A percentile compares a stretch with the other conserved stretches of the same genome.
These are phyloP conservation scores for Suillus hirtellus DNA, from an alignment of 768 basidiomycete genomes.

Conservation along the genomic window DNA sequence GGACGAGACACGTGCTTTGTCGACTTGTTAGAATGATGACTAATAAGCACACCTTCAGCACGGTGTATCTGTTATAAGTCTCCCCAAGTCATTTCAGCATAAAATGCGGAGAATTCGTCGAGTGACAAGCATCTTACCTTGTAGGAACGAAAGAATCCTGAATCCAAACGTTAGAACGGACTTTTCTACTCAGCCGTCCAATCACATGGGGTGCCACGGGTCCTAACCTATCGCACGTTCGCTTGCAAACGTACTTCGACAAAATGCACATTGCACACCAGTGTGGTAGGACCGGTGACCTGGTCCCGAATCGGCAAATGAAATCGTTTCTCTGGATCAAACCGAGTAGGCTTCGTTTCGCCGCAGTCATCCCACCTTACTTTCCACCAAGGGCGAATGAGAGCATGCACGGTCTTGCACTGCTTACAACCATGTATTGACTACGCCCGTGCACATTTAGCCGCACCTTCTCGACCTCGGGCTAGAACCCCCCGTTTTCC, in stretches of 20 bases:
- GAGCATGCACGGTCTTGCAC: conserved; percentile 24
- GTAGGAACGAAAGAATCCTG: conserved; percentile 16
- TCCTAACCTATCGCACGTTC: conserved; percentile 38
- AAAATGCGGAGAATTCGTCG: conserved; percentile 3
- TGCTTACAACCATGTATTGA: conserved; percentile 17
- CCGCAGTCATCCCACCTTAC: conserved; percentile 3
- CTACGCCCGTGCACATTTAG: conserved; percentile 4
- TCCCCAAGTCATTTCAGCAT: neutral
- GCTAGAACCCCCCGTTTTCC: conserved; percentile 21
- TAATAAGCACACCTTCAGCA: conserved; percentile 29
- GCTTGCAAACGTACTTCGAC: conserved; percentile 22
- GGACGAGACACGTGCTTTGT: conserved; percentile 35
- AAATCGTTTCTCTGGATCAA: conserved; percentile 1
- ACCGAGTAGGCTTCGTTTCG: neutral
- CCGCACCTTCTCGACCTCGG: conserved; percentile 2
- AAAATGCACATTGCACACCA: neutral
- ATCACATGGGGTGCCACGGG: conserved; percentile 34
- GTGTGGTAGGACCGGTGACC: neutral
- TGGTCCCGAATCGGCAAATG: neutral
- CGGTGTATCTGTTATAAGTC: neutral
- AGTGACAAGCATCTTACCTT: conserved; percentile 11
- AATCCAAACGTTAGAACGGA: conserved; percentile 14
- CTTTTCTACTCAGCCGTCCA: conserved; percentile 29
- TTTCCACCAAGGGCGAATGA: conserved; percentile 22
- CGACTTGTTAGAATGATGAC: conserved; percentile 26